Base-by-base conservation (phyloP, 768 basidiomycete genomes). In the Coprinopsis cinerea region DNA sequence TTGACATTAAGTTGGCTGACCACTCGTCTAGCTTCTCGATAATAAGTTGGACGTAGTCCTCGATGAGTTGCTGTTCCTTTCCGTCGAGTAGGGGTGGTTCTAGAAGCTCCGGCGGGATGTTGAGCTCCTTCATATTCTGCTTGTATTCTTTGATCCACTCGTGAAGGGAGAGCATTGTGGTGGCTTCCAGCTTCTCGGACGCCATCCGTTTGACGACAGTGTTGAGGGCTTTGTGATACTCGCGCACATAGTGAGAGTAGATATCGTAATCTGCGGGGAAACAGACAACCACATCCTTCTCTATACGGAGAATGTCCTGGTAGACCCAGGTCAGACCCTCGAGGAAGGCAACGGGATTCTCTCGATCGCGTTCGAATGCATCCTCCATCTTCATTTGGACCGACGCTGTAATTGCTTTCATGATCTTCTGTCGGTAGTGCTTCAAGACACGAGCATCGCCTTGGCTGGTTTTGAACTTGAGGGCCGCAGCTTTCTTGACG, bases 121-220 rank as follows among this genome's bases (percentile, higher is more conserved):
- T 82, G 44, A 98, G 81, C 59, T 97, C 93, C 66, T 91, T 92
- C 93, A 97, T 97, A 60, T 82, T 89, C 61, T 82, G 79, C 69
- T 88, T 85, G 73, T 98, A 97, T 61, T 97, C 88, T 68, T 97
- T 98, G 45, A 96, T 76, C 92, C 93, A 97, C 4, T 86, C 88
- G 56, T 91, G 88, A 23, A 99, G 77, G 20, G 82, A 77, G 2
- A 99, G 79, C 23, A 98, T 74, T 15, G 83, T 79, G 57, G 83
- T 88, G n/a, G 96, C 95, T 48, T 93, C 94, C 2, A 89, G 86
- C 37, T 85, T 87, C 0, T 82, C 75, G 3, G 72, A 74, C 22
- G 90, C 72, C 30, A 94, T 78, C 50, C 70, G 76, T 57, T 82
- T 81, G 58, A 99, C 70, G 2, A 81, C 82, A 1, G 68, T 67